These are phyloP conservation scores for Nemania sp. DNA, from an alignment of 2,329 filamentous ascomycete genomes.

Conservation along the genomic window DNA sequence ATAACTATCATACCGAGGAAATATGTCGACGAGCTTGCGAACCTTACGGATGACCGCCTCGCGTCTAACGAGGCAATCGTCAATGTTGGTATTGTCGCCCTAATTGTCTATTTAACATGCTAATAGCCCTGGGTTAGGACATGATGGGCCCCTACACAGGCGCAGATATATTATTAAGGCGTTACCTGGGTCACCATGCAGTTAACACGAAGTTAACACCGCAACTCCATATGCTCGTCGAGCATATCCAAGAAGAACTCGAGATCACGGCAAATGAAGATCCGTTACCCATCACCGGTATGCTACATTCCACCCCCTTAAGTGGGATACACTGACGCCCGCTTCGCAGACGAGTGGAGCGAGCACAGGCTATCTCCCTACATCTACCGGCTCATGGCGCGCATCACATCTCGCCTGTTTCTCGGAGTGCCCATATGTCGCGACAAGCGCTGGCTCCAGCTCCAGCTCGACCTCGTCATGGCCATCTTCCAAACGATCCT, in stretches of 20 bases:
- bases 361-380: constrained; percentile 23
- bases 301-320: not conserved
- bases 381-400: constrained; percentile 16
- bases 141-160: constrained; percentile 19
- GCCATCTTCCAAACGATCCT: constrained; percentile 16
- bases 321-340: not conserved
- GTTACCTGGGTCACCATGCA: constrained; percentile 20
- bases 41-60: constrained; percentile 15
- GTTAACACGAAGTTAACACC: constrained; percentile 14
- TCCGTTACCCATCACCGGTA: constrained; percentile 23
- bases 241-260: constrained; percentile 20
- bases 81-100: constrained; percentile 9
- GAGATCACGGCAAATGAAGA: constrained; percentile 19
- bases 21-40: constrained; percentile 26
- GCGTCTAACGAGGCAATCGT: constrained; percentile 18
- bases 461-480: constrained; percentile 9
- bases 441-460: constrained; percentile 12
- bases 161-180: constrained; percentile 8
- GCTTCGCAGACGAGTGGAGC: constrained; percentile 8
- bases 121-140: constrained; percentile 2
- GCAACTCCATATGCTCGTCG: constrained; percentile 15
- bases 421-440: constrained; percentile 14
- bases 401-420: constrained; percentile 16
- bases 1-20: constrained; percentile 22
- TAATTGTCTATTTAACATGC: not conserved